Conservation (phyloP, 108 stramenopile species). For the Skeletonema tropicum region DNA sequence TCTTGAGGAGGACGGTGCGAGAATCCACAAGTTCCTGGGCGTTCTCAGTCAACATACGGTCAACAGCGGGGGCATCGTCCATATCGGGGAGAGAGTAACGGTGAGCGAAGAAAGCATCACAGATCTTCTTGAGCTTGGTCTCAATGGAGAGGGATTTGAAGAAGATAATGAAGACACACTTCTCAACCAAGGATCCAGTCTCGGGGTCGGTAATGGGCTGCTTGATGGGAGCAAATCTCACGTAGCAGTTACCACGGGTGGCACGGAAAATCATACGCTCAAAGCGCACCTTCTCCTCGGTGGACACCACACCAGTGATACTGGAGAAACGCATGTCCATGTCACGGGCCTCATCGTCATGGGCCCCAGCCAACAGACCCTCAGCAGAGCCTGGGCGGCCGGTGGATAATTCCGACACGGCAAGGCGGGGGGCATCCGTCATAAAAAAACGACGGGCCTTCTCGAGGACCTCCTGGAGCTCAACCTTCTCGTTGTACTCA, state of each 20-base stretch:
- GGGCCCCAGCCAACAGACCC: constrained; percentile 59
- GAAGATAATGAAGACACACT: constrained; percentile 97
- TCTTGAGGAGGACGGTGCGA: constrained; percentile 92
- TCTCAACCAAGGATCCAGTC: constrained; percentile 78
- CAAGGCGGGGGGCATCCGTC: constrained; percentile 88
- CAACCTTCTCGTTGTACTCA: constrained; percentile 98
- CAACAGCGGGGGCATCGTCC: constrained; percentile 87
- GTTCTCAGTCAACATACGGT: constrained; percentile 86
- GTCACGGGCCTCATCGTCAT: constrained; percentile 65
- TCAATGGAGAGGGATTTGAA: constrained; percentile 95
- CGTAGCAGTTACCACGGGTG: constrained; percentile 96
- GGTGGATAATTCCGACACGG: constrained; percentile 65
- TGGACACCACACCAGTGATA: constrained; percentile 93
- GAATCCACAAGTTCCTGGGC: constrained; percentile 89
- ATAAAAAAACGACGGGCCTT: constrained; percentile 93
- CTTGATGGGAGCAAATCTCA: constrained; percentile 94
- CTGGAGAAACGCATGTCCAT: constrained; percentile 95
- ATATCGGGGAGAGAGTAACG: constrained; percentile 95
- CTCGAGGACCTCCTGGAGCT: constrained; percentile 94
- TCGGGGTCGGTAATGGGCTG: constrained; percentile 90
- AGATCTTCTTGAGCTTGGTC: constrained; percentile 96
- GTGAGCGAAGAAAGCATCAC: constrained; percentile 95
- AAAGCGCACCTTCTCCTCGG: constrained; percentile 91
- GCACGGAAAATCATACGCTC: constrained; percentile 98
- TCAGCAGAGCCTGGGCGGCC: constrained; percentile 39